A percentile compares a stretch with the other conserved stretches of the same genome.
Evolutionary conservation across 768 basidiomycete species (phyloP).

Genomic region (Pholiota microspora): DNA sequence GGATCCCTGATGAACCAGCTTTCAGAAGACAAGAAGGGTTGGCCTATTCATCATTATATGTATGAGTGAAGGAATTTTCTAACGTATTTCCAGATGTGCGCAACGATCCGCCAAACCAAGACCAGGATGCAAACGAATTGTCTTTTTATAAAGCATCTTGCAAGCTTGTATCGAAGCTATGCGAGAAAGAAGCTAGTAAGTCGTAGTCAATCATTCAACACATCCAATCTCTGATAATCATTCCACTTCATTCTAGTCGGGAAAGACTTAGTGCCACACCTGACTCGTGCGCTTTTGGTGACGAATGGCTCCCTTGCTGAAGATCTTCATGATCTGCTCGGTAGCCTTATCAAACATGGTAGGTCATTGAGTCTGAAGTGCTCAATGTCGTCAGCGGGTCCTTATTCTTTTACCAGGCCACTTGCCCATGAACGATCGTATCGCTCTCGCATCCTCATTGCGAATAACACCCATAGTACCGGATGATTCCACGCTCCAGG

Average conservation of each 20-base stretch:
- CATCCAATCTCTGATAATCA: background rate
- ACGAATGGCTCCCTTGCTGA: background rate
- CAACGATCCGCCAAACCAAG: background rate
- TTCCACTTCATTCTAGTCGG: background rate
- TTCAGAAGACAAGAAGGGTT: background rate
- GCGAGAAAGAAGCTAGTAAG: background rate
- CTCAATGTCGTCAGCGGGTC: background rate
- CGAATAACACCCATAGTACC: background rate
- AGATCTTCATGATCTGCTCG: background rate
- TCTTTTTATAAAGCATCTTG: background rate
- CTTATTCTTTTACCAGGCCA: background rate
- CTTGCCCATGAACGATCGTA: background rate
- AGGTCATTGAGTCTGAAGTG: too few relatives aligned
- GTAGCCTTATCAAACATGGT: background rate
- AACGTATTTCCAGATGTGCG: background rate
- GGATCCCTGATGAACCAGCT: background rate
- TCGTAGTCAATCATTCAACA: background rate
- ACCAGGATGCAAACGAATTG: background rate
- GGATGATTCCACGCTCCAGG: background rate
- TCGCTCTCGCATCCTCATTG: background rate
- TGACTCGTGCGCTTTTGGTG: background rate
- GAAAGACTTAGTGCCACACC: background rate
- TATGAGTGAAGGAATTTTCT: background rate
- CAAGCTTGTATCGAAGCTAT: background rate
- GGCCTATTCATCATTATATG: background rate